Evolutionary conservation across 192 early-diverging fungal genomes (phyloP).

Genomic region (Coemansia sp.): DNA sequence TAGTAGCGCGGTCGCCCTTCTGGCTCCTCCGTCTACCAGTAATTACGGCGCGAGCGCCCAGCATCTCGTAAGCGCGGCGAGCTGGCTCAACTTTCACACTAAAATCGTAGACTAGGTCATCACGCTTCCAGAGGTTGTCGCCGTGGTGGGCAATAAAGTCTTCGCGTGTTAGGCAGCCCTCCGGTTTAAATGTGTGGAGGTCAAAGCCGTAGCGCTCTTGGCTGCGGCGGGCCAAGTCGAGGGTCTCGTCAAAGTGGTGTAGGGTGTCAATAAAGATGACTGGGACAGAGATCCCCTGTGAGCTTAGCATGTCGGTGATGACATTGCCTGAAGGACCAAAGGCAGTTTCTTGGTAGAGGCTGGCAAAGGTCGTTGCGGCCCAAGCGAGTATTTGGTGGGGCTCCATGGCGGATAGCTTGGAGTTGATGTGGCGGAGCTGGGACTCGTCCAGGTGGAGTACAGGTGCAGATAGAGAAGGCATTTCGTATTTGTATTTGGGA

Average conservation of each 20-base stretch:
- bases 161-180: constrained; percentile 55
- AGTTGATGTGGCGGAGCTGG: constrained; percentile 72
- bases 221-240: constrained; percentile 70
- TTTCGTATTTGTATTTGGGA: background rate
- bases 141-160: constrained; percentile 77
- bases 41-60: constrained; percentile 75
- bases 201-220: constrained; percentile 67
- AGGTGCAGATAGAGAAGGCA: constrained; percentile 38
- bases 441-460: constrained; percentile 44
- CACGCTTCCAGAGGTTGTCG: constrained; percentile 76
- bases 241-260: constrained; percentile 91
- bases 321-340: constrained; percentile 91
- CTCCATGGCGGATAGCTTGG: constrained; percentile 62
- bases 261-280: constrained; percentile 94
- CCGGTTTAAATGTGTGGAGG: constrained; percentile 74
- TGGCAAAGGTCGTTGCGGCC: constrained; percentile 77
- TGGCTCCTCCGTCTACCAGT: constrained; percentile 89
- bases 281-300: constrained; percentile 60
- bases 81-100: constrained; percentile 93
- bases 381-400: constrained; percentile 84
- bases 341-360: constrained; percentile 89
- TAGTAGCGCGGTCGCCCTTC: constrained; percentile 71
- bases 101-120: constrained; percentile 82
- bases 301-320: constrained; percentile 80
- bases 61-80: constrained; percentile 76